Conservation (phyloP, 345 rosid species). For the Isatis tinctoria region DNA sequence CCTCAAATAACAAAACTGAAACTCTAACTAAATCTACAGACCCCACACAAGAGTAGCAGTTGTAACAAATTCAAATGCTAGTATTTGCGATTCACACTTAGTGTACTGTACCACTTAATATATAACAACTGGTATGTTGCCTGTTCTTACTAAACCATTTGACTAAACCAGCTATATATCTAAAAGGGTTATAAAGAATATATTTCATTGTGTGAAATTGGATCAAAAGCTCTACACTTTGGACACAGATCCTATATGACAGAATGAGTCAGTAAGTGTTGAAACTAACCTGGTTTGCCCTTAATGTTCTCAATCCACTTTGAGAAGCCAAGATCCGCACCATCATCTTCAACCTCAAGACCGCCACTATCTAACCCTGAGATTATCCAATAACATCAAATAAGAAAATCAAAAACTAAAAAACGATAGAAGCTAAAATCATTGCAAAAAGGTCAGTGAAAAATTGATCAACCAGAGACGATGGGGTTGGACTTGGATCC, state of each 20-base stretch:
- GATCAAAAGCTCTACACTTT: background rate
- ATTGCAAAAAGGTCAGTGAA: background rate
- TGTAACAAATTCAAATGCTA: background rate
- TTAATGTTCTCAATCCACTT: slow-evolving; percentile 60
- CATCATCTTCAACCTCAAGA: slow-evolving; percentile 38
- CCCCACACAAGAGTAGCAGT: background rate
- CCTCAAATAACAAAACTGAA: background rate
- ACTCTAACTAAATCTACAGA: background rate
- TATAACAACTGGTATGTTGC: background rate
- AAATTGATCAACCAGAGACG: slow-evolving; percentile 53
- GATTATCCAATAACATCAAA: background rate
- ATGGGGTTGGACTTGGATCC: slow-evolving; percentile 80
- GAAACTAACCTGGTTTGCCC: slow-evolving; percentile 59
- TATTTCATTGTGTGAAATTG: background rate
- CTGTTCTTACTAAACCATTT: background rate
- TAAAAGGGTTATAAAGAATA: background rate
- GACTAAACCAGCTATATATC: background rate
- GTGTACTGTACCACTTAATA: background rate
- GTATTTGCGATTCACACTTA: background rate
- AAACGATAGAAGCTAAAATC: background rate
- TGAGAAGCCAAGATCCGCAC: slow-evolving; percentile 82
- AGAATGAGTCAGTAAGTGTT: background rate
- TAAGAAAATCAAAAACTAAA: background rate
- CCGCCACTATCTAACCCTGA: slow-evolving; percentile 48
- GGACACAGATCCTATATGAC: background rate